Base-by-base conservation (phyloP, 106 monocot species). In the Dioscorea alata region DNA sequence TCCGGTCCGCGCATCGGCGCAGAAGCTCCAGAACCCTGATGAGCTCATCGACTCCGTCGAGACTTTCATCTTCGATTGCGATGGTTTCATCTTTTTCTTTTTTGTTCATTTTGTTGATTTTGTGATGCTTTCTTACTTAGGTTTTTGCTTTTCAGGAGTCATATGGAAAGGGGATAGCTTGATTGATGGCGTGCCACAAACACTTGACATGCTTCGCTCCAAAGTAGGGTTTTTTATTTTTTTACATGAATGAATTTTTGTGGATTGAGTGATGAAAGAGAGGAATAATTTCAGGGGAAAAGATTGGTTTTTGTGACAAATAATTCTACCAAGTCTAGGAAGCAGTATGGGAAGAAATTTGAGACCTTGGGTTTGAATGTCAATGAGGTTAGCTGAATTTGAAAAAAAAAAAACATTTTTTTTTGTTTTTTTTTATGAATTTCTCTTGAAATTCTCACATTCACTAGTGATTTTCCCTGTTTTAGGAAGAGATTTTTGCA, bases 271-370 rank as follows among this genome's bases (percentile, higher is more conserved):
- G 23, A 16, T 69, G 42, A 42, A 42, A 42, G 42, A 42, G 42
- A 42, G 42, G 42, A 42, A 10, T 42, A 8, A 10, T 42, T 42
- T 75, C 19, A 99, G 97, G 97, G 92, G 31, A 99, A 93, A 68
- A 80, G 93, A 65, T 65, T 93, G 67, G 97, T 99, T 54, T 99
- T 99, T 83, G 93, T 99, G 0, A 93, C 89, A 0, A 99, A 99
- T 75, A 99, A 99, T 72, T 99, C 97, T 7, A 93, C 92, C 0
- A 99, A 99, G 54, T 99, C 92, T 6, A 76, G 97, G 73, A 99
- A 93, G 81, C 97, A 99, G 33, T 99, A 99, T 56, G 97, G 92
- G 15, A 99, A 99, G 81, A 99, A 99, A 58, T 93, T 90, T 50
- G 92, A 93, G 33, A 85, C 93, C 24, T 77, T 99, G 65, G 89